A percentile compares a stretch with the other conserved stretches of the same genome.
These are phyloP conservation scores for Talaromyces sp. DNA, from an alignment of 2,329 filamentous ascomycete genomes.

Conservation along the genomic window DNA sequence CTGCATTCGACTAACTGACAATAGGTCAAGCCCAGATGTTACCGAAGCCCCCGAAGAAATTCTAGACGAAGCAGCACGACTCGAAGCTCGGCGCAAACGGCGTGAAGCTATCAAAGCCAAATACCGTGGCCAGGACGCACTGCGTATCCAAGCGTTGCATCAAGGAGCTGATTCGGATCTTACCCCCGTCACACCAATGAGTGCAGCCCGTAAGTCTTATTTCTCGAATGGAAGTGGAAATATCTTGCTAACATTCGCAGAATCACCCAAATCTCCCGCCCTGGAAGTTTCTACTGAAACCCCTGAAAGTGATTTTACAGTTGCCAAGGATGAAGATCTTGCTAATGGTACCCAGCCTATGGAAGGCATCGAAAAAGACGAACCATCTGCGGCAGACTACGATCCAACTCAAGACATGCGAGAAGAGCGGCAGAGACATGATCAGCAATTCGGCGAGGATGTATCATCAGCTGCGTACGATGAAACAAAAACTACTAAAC, in stretches of 20 bases:
- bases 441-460: slow-evolving; percentile 57
- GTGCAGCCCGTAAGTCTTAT: slow-evolving; percentile 3
- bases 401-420: slow-evolving; percentile 85
- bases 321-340: slow-evolving; percentile 65
- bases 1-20: background rate
- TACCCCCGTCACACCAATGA: slow-evolving; percentile 45
- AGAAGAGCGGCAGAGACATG: slow-evolving; percentile 72
- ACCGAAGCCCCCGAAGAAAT: slow-evolving; percentile 51
- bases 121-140: slow-evolving; percentile 65
- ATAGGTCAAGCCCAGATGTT: slow-evolving; percentile 16
- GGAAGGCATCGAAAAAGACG: slow-evolving; percentile 58
- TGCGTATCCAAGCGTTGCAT: slow-evolving; percentile 72
- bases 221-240: too few species aligned
- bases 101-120: slow-evolving; percentile 83
- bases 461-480: slow-evolving; percentile 55
- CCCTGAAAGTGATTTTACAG: slow-evolving; percentile 54
- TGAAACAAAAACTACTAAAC: slow-evolving; percentile 54
- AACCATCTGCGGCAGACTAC: slow-evolving; percentile 88
- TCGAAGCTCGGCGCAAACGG: slow-evolving; percentile 78
- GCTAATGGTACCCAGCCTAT: slow-evolving; percentile 51
- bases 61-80: slow-evolving; percentile 76
- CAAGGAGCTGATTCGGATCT: slow-evolving; percentile 55
- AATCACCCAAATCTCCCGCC: slow-evolving; percentile 31
- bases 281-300: slow-evolving; percentile 48
- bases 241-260: slow-evolving; percentile 40